Percentiles rank a stretch among this genome's conserved stretches.
Evolutionary conservation across 805 yeast species (phyloP).

Genomic region (Saccharomycopsis fibuligera): DNA sequence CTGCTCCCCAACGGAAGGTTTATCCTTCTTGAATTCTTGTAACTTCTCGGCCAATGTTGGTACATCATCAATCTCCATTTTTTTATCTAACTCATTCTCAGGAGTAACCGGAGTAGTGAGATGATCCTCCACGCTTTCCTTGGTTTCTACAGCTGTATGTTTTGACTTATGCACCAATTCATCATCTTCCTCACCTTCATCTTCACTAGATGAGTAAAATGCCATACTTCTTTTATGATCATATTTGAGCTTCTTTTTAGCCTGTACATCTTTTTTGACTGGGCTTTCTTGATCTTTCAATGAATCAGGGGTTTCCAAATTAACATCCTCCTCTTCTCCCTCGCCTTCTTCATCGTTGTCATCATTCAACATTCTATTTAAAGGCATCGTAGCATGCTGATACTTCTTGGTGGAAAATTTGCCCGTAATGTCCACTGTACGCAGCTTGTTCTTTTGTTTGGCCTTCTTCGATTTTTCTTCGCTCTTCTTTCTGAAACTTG

Average conservation of each 20-base stretch:
- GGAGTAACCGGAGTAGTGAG: not conserved
- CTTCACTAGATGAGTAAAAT: constrained; percentile 10
- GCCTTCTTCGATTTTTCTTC: constrained; percentile 23
- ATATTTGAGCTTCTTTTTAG: not conserved
- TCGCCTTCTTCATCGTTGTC: constrained; percentile 15
- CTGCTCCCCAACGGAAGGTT: not conserved
- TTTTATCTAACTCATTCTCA: constrained; percentile 6
- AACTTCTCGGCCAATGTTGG: no score
- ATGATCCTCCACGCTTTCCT: not conserved
- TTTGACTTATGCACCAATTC: not conserved
- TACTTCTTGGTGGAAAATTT: constrained; percentile 18
- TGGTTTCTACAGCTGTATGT: not conserved
- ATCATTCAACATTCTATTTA: constrained; percentile 22
- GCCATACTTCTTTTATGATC: not conserved
- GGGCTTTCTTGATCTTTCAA: not conserved
- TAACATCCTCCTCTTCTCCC: constrained; percentile 7
- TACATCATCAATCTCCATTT: constrained; percentile 2
- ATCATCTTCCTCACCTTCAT: constrained; percentile 18
- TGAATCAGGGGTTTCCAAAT: constrained; percentile 23
- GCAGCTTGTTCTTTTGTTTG: constrained; percentile 26
- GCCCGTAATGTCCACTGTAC: constrained; percentile 31
- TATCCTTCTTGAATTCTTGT: not conserved
- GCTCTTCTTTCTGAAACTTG: constrained; percentile 22
- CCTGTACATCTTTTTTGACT: not conserved
- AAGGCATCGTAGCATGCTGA: constrained; percentile 22